Conservation (phyloP, 768 basidiomycete genomes). For the Mycena filopes region DNA sequence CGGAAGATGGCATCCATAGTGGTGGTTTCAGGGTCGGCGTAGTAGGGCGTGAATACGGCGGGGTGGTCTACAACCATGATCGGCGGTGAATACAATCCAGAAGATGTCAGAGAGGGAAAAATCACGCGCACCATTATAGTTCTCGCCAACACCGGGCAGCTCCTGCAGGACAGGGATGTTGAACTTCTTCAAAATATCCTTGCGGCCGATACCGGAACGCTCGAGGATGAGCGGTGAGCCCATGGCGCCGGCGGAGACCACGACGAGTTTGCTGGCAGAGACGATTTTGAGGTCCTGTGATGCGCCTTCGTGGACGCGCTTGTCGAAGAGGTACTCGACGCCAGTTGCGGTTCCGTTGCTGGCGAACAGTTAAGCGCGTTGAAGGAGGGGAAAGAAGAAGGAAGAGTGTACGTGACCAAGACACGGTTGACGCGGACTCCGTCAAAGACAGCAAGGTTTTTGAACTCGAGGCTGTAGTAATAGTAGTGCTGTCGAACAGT, state of each 20-base stretch:
- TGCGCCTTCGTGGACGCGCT: too few species aligned
- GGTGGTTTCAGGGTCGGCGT: background rate
- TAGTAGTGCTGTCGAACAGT: too few species aligned
- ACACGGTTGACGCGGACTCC: too few species aligned
- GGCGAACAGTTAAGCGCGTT: too few species aligned
- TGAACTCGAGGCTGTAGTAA: too few species aligned
- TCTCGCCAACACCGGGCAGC: constrained; percentile 55
- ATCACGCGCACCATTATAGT: constrained; percentile 45
- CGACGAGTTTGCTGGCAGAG: constrained; percentile 45
- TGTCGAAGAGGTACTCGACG: too few species aligned
- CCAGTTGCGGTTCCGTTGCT: too few species aligned
- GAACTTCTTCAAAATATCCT: constrained; percentile 36
- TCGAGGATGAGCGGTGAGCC: constrained; percentile 56
- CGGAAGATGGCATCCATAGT: constrained; percentile 21
- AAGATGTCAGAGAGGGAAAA: background rate
- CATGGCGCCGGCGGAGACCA: constrained; percentile 51
- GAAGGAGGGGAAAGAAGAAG: too few species aligned
- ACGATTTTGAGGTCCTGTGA: background rate
- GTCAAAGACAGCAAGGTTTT: too few species aligned
- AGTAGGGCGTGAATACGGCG: constrained; percentile 5
- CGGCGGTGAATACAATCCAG: background rate
- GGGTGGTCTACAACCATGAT: constrained; percentile 28
- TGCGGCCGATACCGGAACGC: constrained; percentile 56
- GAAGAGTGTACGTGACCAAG: too few species aligned
- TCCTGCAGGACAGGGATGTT: constrained; percentile 43